A percentile compares a stretch with the other conserved stretches of the same genome.
phyloP scores from a whole-genome alignment of 306 rosid genomes.

The Inga leiocalycina region DNA sequence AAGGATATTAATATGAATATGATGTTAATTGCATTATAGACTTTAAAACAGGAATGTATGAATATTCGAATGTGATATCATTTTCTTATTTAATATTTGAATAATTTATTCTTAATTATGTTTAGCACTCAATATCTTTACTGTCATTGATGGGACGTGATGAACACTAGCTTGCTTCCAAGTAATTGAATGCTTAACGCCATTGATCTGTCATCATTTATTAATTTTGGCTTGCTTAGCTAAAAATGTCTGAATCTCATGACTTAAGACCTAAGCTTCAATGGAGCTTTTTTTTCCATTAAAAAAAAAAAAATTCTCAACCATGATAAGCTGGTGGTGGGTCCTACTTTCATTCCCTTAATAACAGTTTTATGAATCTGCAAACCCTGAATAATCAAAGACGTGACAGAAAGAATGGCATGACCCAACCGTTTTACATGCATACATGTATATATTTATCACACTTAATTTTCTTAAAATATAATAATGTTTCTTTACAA shows the following conservation, averaged over 20 bases:
- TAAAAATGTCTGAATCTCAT: neutral
- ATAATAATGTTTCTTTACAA: neutral
- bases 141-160: slow-evolving; percentile 9
- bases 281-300: neutral
- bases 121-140: neutral
- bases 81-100: neutral
- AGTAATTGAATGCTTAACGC: neutral
- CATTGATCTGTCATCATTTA: neutral
- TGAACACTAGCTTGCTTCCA: neutral
- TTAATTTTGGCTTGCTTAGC: neutral
- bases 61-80: neutral
- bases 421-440: too few relatives aligned
- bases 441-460: neutral
- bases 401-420: neutral
- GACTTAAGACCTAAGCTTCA: neutral
- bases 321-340: neutral
- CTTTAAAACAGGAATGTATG: neutral
- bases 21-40: neutral
- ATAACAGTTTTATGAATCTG: neutral
- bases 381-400: neutral
- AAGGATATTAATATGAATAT: neutral
- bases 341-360: neutral
- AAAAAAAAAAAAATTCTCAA: neutral
- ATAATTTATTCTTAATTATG: neutral
- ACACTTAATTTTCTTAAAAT: neutral